Percentiles rank a stretch among this genome's conserved stretches.
These are phyloP conservation scores for Rhododendron mucronatum DNA, from an alignment of 148 eudicot species.

Conservation along the genomic window DNA sequence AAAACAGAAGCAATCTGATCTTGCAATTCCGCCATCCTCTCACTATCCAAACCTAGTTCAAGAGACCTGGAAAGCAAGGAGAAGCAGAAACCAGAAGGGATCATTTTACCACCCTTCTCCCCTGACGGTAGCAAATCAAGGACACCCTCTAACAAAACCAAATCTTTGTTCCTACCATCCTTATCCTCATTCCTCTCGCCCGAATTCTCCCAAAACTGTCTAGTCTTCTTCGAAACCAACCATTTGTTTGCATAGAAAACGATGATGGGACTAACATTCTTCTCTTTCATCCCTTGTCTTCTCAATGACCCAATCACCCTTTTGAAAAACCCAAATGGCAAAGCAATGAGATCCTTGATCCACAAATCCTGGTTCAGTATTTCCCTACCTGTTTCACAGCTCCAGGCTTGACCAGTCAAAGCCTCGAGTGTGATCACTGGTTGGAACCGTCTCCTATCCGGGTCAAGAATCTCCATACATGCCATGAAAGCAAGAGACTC, in stretches of 20 bases:
- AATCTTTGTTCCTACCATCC: constrained; percentile 14
- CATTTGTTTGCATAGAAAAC: constrained; percentile 79
- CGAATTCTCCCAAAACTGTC: constrained; percentile 41
- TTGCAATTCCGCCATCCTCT: constrained; percentile 35
- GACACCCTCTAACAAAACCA: constrained; percentile 39
- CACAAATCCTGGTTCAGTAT: constrained; percentile 58
- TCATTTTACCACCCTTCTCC: constrained; percentile 42
- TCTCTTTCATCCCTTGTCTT: constrained; percentile 86
- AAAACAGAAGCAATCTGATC: constrained; percentile 51
- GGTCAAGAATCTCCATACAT: constrained; percentile 98
- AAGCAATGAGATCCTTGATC: constrained; percentile 76
- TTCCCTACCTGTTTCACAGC: constrained; percentile 32
- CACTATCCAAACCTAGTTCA: constrained; percentile 40
- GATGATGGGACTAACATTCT: constrained; percentile 50
- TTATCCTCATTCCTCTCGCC: constrained; percentile 25
- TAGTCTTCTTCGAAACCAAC: constrained; percentile 53
- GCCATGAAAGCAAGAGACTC: constrained; percentile 98
- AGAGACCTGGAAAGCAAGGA: constrained; percentile 52
- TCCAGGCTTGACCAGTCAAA: constrained; percentile 59
- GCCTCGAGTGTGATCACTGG: constrained; percentile 51
- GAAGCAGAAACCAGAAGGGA: constrained; percentile 82
- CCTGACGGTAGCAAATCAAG: constrained; percentile 57
- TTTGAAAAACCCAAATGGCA: constrained; percentile 67
- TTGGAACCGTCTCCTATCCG: constrained; percentile 61
- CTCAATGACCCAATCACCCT: constrained; percentile 73